phyloP scores from a whole-genome alignment of 306 rosid species.

The Boehmeria nivea region DNA sequence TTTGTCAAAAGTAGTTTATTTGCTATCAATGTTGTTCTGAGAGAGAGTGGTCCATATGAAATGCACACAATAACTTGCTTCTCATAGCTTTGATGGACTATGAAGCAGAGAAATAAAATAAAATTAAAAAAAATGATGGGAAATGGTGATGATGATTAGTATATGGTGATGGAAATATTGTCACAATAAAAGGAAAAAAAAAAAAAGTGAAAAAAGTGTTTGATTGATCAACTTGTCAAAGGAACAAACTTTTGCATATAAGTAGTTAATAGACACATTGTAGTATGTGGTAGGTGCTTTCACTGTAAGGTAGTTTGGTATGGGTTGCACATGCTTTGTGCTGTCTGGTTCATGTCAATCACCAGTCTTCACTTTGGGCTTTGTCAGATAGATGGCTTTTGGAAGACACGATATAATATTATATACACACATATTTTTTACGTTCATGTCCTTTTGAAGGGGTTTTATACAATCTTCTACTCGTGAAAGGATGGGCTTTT shows the following conservation, averaged over 20 bases:
- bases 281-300: too few species aligned
- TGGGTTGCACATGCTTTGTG: conserved; percentile 25
- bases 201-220: background rate
- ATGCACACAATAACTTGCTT: background rate
- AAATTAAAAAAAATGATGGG: background rate
- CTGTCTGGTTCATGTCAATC: conserved; percentile 12
- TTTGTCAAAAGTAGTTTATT: background rate
- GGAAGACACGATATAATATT: background rate
- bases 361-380: background rate
- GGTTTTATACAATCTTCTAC: background rate
- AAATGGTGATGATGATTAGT: conserved; percentile 2
- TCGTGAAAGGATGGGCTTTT: conserved; percentile 5
- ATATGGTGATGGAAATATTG: conserved; percentile 1
- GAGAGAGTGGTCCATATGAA: conserved; percentile 1
- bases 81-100: background rate
- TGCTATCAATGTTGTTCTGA: background rate
- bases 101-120: background rate
- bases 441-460: background rate
- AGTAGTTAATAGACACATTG: too few species aligned
- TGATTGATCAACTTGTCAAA: background rate
- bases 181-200: background rate
- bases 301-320: too few species aligned
- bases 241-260: background rate
- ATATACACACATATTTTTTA: too few species aligned
- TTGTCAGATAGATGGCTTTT: background rate